Percentiles rank a stretch among this genome's conserved stretches.
Conservation (phyloP, 768 basidiomycete species). For the Suillus variegatus region DNA sequence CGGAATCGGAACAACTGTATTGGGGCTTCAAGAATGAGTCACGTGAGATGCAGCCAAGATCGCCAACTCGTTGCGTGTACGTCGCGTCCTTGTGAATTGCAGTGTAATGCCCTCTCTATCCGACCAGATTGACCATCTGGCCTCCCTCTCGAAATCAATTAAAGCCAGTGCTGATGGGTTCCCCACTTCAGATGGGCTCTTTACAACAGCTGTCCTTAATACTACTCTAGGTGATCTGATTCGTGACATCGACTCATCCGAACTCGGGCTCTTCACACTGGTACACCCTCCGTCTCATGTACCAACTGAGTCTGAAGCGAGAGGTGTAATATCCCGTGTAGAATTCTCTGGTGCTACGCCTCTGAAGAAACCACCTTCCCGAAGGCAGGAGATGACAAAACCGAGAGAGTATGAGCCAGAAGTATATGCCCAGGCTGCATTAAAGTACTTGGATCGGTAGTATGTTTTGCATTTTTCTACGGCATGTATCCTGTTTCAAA, state of each 20-base stretch:
- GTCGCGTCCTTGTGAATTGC: neutral
- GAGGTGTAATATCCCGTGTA: slow-evolving; percentile 56
- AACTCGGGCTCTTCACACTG: slow-evolving; percentile 76
- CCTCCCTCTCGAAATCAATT: slow-evolving; percentile 53
- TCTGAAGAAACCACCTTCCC: slow-evolving; percentile 47
- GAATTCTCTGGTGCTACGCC: slow-evolving; percentile 75
- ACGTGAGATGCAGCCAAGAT: too few species aligned
- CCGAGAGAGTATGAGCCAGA: slow-evolving; percentile 64
- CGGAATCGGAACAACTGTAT: too few species aligned
- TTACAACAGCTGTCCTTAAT: slow-evolving; percentile 65
- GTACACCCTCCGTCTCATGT: slow-evolving; percentile 31
- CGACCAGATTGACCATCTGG: slow-evolving; percentile 70
- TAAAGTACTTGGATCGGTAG: slow-evolving; percentile 80
- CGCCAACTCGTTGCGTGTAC: neutral
- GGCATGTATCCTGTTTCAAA: neutral
- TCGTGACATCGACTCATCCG: slow-evolving; percentile 76
- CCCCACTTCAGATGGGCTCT: slow-evolving; percentile 33
- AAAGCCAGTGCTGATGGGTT: slow-evolving; percentile 29
- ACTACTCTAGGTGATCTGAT: slow-evolving; percentile 72
- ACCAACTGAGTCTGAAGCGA: slow-evolving; percentile 33
- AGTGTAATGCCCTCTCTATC: slow-evolving; percentile 53
- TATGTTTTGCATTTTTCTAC: slow-evolving; percentile 38
- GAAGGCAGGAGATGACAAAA: slow-evolving; percentile 36
- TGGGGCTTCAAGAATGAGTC: too few species aligned
- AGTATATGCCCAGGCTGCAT: slow-evolving; percentile 71